These are phyloP conservation scores for Pichia thaimueangensis DNA, from an alignment of 805 yeast genomes.

Conservation along the genomic window DNA sequence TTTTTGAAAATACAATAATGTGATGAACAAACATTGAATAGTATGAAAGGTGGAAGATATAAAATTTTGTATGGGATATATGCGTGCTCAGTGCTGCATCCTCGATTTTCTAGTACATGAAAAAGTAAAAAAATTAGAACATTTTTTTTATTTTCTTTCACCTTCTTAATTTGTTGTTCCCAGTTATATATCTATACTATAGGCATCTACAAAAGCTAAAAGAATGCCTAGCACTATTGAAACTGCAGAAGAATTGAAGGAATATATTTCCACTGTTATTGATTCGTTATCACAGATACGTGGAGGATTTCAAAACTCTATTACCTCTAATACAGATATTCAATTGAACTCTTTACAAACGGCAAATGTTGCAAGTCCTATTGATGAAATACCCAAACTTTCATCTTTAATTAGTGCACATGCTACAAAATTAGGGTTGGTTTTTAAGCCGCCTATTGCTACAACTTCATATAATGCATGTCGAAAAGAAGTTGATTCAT, in stretches of 20 bases:
- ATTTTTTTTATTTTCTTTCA: too few species aligned
- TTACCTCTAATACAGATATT: background rate
- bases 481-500: slow-evolving; percentile 39
- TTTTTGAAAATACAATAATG: too few species aligned
- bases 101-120: too few species aligned
- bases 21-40: too few species aligned
- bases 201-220: background rate
- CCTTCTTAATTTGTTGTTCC: background rate
- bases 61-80: too few species aligned
- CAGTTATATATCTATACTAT: background rate
- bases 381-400: slow-evolving; percentile 54
- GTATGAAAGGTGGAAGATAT: too few species aligned
- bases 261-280: background rate
- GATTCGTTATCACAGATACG: background rate
- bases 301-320: background rate
- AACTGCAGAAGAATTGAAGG: slow-evolving; percentile 1
- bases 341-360: background rate
- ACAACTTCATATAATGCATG: slow-evolving; percentile 39
- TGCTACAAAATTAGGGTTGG: slow-evolving; percentile 67
- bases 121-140: too few species aligned
- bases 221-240: background rate
- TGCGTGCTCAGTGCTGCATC: too few species aligned
- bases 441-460: slow-evolving; percentile 54
- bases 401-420: slow-evolving; percentile 62
- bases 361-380: slow-evolving; percentile 35